Conservation (phyloP, 306 rosid genomes). For the Gynostemma pentaphyllum region DNA sequence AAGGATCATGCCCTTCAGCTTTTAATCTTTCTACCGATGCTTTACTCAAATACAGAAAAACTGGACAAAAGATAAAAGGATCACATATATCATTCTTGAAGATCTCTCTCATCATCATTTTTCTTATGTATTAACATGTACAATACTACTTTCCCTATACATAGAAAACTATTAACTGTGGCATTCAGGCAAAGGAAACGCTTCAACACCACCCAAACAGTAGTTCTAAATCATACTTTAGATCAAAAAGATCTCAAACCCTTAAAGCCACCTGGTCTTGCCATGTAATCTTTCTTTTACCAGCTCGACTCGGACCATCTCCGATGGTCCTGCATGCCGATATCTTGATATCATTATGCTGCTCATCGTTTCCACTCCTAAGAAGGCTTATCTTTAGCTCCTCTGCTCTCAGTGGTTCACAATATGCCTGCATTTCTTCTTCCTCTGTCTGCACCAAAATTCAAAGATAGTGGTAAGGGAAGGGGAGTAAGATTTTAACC, state of each 20-base stretch:
- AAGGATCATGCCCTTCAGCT: too few relatives aligned
- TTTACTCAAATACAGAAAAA: neutral
- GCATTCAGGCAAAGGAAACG: neutral
- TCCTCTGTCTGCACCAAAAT: constrained; percentile 56
- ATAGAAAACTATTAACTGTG: constrained; percentile 2
- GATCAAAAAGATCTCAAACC: constrained; percentile 39
- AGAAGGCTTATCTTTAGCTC: constrained; percentile 59
- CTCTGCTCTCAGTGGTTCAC: constrained; percentile 35
- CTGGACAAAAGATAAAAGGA: neutral
- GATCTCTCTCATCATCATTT: neutral
- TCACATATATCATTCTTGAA: neutral
- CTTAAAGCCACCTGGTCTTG: constrained; percentile 91
- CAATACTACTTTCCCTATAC: constrained; percentile 7
- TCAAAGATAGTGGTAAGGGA: neutral
- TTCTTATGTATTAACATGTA: constrained; percentile 3
- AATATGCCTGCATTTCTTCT: constrained; percentile 54
- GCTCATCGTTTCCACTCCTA: constrained; percentile 49
- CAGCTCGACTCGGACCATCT: constrained; percentile 56
- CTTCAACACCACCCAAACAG: neutral
- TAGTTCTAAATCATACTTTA: neutral
- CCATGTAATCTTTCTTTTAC: constrained; percentile 96
- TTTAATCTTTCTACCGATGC: too few relatives aligned
- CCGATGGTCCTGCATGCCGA: constrained; percentile 60
- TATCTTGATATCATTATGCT: constrained; percentile 52
- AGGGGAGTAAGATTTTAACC: neutral